A percentile compares a stretch with the other conserved stretches of the same genome.
These are phyloP conservation scores for Neoboletus brunneissimus DNA, from an alignment of 768 basidiomycete genomes.

Conservation along the genomic window DNA sequence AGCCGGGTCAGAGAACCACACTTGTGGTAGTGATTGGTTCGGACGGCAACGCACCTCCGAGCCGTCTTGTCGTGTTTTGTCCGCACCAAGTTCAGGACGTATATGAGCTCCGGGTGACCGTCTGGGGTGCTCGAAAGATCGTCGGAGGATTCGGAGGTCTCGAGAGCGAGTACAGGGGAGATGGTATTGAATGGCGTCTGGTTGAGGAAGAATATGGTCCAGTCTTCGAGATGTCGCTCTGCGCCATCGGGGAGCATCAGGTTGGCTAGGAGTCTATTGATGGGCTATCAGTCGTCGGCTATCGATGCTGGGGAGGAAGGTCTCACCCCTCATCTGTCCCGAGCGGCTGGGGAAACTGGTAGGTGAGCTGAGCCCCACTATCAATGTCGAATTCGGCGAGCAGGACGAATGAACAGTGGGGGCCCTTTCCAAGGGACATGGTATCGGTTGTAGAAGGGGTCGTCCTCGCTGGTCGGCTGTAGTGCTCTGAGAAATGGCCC, in stretches of 20 bases:
- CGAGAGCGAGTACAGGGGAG: constrained; percentile 73
- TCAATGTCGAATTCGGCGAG: constrained; percentile 99
- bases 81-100: constrained; percentile 86
- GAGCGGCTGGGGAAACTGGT: constrained; percentile 93
- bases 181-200: constrained; percentile 89
- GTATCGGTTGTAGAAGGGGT: constrained; percentile 5
- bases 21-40: constrained; percentile 1
- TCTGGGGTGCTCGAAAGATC: constrained; percentile 27
- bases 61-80: constrained; percentile 87
- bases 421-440: constrained; percentile 57
- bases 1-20: constrained; percentile 10
- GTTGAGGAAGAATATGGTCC: constrained; percentile 98
- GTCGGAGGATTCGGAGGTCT: constrained; percentile 42
- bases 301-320: too few species aligned
- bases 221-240: constrained; percentile 91
- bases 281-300: constrained; percentile 1
- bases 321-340: constrained; percentile 91
- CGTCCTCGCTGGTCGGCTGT: neutral
- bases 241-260: constrained; percentile 99
- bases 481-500: constrained; percentile 8
- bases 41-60: constrained; percentile 53
- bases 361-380: constrained; percentile 87
- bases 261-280: constrained; percentile 83
- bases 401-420: constrained; percentile 89
- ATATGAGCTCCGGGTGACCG: constrained; percentile 57